Conservation (phyloP, 768 basidiomycete genomes). For the Tulasnella sp. region DNA sequence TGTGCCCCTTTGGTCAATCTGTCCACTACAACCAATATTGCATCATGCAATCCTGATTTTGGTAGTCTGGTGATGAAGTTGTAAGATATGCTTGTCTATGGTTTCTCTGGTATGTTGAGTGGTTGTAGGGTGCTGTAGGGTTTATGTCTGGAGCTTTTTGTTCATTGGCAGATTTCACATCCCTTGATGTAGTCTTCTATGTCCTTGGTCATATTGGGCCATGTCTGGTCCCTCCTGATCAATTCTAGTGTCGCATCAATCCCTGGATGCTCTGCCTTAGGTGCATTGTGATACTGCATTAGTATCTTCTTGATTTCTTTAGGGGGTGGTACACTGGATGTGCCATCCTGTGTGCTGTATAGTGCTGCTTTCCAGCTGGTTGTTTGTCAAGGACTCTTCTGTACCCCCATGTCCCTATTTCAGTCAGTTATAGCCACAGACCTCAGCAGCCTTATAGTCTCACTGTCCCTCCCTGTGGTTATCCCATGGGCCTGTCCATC, state of each 20-base stretch:
- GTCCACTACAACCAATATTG: conserved; percentile 32
- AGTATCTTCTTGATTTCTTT: neutral
- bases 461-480: neutral
- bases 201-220: neutral
- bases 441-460: neutral
- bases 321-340: neutral
- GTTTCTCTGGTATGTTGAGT: neutral
- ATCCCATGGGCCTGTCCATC: neutral
- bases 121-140: neutral
- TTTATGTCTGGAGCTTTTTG: neutral
- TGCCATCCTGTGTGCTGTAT: neutral
- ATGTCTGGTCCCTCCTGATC: neutral
- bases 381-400: neutral
- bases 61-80: conserved; percentile 32
- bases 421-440: no score
- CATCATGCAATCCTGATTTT: conserved; percentile 14
- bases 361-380: neutral
- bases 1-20: conserved; percentile 32
- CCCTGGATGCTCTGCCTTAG: neutral
- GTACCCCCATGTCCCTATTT: neutral
- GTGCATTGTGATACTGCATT: neutral
- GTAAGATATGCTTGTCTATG: neutral
- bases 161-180: neutral
- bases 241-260: neutral
- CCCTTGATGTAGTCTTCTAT: neutral